phyloP scores from a whole-genome alignment of 306 rosid genomes.

The Cicer pinnatifidum region DNA sequence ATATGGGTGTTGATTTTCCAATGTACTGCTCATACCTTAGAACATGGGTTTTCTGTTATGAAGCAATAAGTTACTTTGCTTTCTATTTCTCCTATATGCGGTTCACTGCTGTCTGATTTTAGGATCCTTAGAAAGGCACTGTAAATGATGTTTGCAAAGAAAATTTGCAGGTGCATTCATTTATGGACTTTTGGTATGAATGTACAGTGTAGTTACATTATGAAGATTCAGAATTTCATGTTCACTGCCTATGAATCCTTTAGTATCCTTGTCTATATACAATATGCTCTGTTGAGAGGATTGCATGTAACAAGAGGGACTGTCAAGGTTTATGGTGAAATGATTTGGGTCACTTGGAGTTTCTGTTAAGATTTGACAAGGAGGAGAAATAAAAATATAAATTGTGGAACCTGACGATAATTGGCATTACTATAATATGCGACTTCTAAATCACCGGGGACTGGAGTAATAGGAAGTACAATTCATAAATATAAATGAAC shows the following conservation, averaged over 20 bases:
- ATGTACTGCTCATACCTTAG: slow-evolving; percentile 24
- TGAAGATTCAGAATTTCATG: slow-evolving; percentile 38
- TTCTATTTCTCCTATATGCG: slow-evolving; percentile 29
- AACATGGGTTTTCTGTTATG: slow-evolving; percentile 40
- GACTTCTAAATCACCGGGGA: slow-evolving; percentile 32
- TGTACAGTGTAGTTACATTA: slow-evolving; percentile 43
- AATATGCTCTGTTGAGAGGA: slow-evolving; percentile 40
- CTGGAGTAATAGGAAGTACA: slow-evolving; percentile 34
- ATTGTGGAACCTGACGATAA: slow-evolving; percentile 32
- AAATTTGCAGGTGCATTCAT: slow-evolving; percentile 39
- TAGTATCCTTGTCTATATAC: slow-evolving; percentile 33
- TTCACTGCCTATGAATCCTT: slow-evolving; percentile 35
- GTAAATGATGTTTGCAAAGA: slow-evolving; percentile 42
- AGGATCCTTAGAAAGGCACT: slow-evolving; percentile 23
- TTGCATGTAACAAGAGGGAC: slow-evolving; percentile 41
- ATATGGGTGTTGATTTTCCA: slow-evolving; percentile 3
- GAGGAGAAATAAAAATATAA: slow-evolving; percentile 28
- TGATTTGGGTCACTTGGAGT: slow-evolving; percentile 41
- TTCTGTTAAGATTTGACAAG: slow-evolving; percentile 20
- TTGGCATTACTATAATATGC: slow-evolving; percentile 3
- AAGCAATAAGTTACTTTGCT: slow-evolving; percentile 35
- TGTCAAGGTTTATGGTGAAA: slow-evolving; percentile 45
- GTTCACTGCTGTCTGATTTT: slow-evolving; percentile 36
- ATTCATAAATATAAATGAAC: slow-evolving; percentile 8
- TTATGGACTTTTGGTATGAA: slow-evolving; percentile 39